Conservation (phyloP, 352 stramenopile genomes). For the Thraustochytrium sp. region DNA sequence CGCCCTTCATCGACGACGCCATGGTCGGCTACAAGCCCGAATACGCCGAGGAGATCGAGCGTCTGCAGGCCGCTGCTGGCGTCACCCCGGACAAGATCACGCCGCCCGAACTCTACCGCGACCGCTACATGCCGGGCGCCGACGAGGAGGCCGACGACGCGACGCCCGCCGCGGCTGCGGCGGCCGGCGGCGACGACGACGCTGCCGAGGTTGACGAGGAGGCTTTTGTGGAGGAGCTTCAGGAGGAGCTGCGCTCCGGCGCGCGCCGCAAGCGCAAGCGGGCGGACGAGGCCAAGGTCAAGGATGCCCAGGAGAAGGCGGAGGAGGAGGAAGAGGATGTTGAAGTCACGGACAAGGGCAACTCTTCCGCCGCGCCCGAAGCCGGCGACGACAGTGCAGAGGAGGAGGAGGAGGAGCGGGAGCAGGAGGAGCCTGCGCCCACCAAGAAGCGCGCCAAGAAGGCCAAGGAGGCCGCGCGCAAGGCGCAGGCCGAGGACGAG, state of each 20-base stretch:
- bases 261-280: background rate
- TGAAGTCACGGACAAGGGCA: conserved; percentile 49
- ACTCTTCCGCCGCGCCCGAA: conserved; percentile 44
- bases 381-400: conserved; percentile 57
- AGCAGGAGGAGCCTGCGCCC: conserved; percentile 45
- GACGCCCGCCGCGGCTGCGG: background rate
- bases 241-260: background rate
- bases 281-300: background rate
- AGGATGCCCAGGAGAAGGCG: background rate
- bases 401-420: conserved; percentile 60
- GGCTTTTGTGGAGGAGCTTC: conserved; percentile 12
- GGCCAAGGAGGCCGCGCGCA: conserved; percentile 58
- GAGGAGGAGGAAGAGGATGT: conserved; percentile 48
- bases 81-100: conserved; percentile 52
- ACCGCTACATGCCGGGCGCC: conserved; percentile 59
- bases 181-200: background rate
- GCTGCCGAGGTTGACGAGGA: background rate
- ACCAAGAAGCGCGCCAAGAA: conserved; percentile 8
- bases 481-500: conserved; percentile 54
- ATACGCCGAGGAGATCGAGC: conserved; percentile 86
- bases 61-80: conserved; percentile 58
- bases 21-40: conserved; percentile 93
- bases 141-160: conserved; percentile 42
- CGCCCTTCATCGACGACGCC: conserved; percentile 94
- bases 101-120: conserved; percentile 59